Conservation (phyloP, 352 stramenopile species). For the Pythium phragmitis region DNA sequence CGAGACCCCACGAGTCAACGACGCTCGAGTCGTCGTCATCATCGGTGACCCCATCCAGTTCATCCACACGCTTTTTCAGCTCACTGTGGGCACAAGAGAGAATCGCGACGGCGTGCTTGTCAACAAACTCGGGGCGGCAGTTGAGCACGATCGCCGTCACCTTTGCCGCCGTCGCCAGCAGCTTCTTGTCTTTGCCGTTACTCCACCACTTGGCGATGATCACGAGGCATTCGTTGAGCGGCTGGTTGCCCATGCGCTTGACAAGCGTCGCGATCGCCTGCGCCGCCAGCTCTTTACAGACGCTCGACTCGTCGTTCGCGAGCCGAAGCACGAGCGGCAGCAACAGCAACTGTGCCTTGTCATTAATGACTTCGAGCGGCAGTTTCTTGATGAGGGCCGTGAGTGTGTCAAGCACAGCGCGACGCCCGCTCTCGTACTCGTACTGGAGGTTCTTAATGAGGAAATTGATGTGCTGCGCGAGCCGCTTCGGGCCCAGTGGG, state of each 20-base stretch:
- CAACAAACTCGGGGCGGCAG: slow-evolving; percentile 72
- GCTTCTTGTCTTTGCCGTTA: slow-evolving; percentile 50
- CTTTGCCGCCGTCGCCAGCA: slow-evolving; percentile 70
- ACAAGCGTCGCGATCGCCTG: slow-evolving; percentile 86
- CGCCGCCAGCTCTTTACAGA: slow-evolving; percentile 83
- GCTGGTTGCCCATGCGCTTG: slow-evolving; percentile 87
- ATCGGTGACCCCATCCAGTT: slow-evolving; percentile 16
- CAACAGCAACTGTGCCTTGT: slow-evolving; percentile 92
- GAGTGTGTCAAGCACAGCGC: slow-evolving; percentile 90
- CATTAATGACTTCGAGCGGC: slow-evolving; percentile 90
- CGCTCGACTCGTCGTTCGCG: slow-evolving; percentile 93
- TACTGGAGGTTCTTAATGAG: slow-evolving; percentile 96
- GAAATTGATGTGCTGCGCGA: slow-evolving; percentile 94
- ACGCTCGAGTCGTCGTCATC: slow-evolving; percentile 10
- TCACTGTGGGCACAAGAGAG: slow-evolving; percentile 37
- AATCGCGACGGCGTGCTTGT: slow-evolving; percentile 52
- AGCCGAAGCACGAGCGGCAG: slow-evolving; percentile 95
- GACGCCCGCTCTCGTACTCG: slow-evolving; percentile 92
- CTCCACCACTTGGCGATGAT: slow-evolving; percentile 89
- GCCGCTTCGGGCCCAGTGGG: slow-evolving; percentile 91
- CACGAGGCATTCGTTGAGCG: slow-evolving; percentile 87
- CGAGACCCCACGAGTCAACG: slow-evolving; percentile 59
- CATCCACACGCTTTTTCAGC: slow-evolving; percentile 34
- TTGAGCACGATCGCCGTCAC: slow-evolving; percentile 74
- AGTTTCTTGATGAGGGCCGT: slow-evolving; percentile 91